Evolutionary conservation across 1,139 yeast species (phyloP).

Genomic region (Scheffersomyces cryptocercus): DNA sequence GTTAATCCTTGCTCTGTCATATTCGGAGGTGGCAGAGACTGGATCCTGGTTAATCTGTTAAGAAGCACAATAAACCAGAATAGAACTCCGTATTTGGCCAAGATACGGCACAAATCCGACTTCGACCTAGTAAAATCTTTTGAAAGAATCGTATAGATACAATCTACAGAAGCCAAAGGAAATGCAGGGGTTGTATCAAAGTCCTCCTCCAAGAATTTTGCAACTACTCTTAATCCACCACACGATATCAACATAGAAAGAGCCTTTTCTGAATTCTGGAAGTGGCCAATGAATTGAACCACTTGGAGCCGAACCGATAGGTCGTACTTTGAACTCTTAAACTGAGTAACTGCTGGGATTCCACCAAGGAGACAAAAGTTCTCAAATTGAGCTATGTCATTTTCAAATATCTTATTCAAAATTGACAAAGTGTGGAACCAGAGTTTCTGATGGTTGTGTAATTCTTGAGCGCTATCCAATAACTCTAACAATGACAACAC

Average conservation of each 20-base stretch:
- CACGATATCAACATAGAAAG: slow-evolving; percentile 54
- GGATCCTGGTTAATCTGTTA: slow-evolving; percentile 24
- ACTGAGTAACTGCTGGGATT: slow-evolving; percentile 50
- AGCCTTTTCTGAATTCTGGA: slow-evolving; percentile 39
- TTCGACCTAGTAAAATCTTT: slow-evolving; percentile 47
- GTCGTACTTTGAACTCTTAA: slow-evolving; percentile 39
- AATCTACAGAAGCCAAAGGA: slow-evolving; percentile 48
- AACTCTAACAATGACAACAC: slow-evolving; percentile 49
- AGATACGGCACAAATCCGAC: slow-evolving; percentile 56
- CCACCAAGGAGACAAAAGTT: slow-evolving; percentile 61
- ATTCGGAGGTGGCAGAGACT: slow-evolving; percentile 16
- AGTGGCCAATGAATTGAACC: slow-evolving; percentile 42
- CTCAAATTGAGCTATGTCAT: slow-evolving; percentile 41
- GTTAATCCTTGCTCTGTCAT: slow-evolving; percentile 14
- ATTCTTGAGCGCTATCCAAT: slow-evolving; percentile 40
- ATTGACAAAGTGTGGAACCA: slow-evolving; percentile 45
- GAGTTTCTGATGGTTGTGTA: slow-evolving; percentile 32
- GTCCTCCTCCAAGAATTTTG: slow-evolving; percentile 58
- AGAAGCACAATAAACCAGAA: slow-evolving; percentile 52
- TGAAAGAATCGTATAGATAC: slow-evolving; percentile 44
- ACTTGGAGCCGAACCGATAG: slow-evolving; percentile 43
- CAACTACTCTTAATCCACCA: slow-evolving; percentile 55
- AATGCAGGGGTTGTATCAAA: slow-evolving; percentile 46
- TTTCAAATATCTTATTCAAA: slow-evolving; percentile 40
- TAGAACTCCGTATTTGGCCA: slow-evolving; percentile 50